These are phyloP conservation scores for Diaporthe citrichinensis DNA, from an alignment of 2,329 filamentous ascomycete genomes.

Conservation along the genomic window DNA sequence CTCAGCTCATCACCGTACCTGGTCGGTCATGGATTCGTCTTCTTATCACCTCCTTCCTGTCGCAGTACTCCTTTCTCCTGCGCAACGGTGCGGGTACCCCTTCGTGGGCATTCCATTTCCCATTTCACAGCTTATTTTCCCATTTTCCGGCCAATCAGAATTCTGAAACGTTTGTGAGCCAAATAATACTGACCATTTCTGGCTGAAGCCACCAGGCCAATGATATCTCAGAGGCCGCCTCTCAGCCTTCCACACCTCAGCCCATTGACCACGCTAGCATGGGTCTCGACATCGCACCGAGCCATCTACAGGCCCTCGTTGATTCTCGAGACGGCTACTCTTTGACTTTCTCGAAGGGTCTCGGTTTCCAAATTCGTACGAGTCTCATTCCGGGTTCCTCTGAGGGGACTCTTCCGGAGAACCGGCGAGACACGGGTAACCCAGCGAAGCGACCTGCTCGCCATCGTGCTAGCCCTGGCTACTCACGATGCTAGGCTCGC, in stretches of 20 bases:
- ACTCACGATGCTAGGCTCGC: constrained; percentile 26
- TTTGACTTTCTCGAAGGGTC: constrained; percentile 39
- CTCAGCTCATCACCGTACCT: constrained; percentile 31
- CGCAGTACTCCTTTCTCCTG: constrained; percentile 32
- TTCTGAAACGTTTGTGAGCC: constrained; percentile 34
- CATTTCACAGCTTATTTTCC: constrained; percentile 34
- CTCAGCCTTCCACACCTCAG: constrained; percentile 45
- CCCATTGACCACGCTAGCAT: constrained; percentile 45
- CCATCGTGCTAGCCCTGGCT: constrained; percentile 24
- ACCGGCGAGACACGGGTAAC: constrained; percentile 27
- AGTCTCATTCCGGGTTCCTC: constrained; percentile 32
- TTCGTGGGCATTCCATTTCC: constrained; percentile 25
- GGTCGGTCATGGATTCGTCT: constrained; percentile 32
- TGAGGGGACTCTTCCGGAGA: constrained; percentile 22
- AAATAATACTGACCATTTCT: constrained; percentile 39
- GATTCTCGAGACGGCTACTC: constrained; percentile 41
- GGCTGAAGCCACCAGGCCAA: constrained; percentile 44
- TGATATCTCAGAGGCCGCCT: constrained; percentile 44
- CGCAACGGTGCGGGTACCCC: constrained; percentile 37
- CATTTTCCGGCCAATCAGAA: constrained; percentile 44
- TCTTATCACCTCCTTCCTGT: constrained; percentile 9
- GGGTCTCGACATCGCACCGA: constrained; percentile 42
- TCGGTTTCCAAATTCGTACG: constrained; percentile 41
- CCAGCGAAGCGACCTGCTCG: constrained; percentile 32
- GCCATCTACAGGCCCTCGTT: constrained; percentile 52